Base-by-base conservation (phyloP, 371 early-diverging fungal species). In the Mucor racemosus region DNA sequence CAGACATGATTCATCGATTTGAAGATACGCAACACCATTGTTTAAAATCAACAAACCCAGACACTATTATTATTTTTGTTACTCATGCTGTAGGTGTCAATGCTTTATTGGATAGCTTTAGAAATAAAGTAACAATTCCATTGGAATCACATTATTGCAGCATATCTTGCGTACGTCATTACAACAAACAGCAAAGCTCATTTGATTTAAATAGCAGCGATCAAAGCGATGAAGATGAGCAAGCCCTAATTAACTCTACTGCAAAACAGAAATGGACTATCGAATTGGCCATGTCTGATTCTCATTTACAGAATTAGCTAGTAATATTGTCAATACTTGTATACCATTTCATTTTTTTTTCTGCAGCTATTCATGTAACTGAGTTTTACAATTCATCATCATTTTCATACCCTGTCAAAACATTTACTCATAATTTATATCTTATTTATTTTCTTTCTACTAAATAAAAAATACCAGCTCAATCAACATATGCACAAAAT, bases 51-150 rank as follows among this genome's bases (percentile, higher is more conserved):
- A 41, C 36, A 21, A 41, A 61, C 3, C 44, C 65, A 7, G 14
- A 57, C 34, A 41, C 44, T 7, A 64, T 73, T 0, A 38, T 72
- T 7, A 54, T 76, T 1, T 67, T 79, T 39, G 74, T 79, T 5
- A 82, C 83, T 3, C 83, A 82, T 57, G 83, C 77, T 9, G 69
- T 77, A 2, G 79, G 80, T 21, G 75, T 75, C 21, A 76, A 80
- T 72, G 80, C 79, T 19, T 48, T 82, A n/a, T 38, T 82, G 64
- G 83, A 80, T 48, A 67, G 73, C 21, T 79, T 79, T 62, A 50
- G 77, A 53, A 69, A 71, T 58, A 62, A 56, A 21, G 60, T 73
- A 36, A 80, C 78, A 1, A 68, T 77, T 17, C 80, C 80, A 6
- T 50, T 74, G 13, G 71, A 77, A 42, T 70, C 72, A 15, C 56